These are phyloP conservation scores for Eimeria maxima DNA, from an alignment of 169 alveolate genomes.

Conservation along the genomic window DNA sequence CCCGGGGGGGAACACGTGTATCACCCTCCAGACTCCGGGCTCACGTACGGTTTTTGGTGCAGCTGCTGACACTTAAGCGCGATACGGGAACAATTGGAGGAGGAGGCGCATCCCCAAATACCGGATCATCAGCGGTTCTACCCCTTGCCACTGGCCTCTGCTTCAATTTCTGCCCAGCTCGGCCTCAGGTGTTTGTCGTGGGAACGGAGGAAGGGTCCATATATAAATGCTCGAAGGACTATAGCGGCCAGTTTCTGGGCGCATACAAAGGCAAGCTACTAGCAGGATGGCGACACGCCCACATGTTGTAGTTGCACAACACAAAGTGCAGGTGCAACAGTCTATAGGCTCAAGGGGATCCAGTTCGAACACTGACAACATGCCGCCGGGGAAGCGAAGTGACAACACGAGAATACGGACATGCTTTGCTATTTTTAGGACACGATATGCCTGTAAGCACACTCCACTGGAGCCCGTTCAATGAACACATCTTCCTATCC, in stretches of 20 bases:
- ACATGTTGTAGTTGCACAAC: background rate
- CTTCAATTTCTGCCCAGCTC: slow-evolving; percentile 93
- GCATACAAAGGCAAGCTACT: slow-evolving; percentile 93
- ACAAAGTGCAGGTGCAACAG: background rate
- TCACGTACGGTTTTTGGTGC: background rate
- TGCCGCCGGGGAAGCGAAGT: background rate
- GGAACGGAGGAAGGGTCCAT: slow-evolving; percentile 98
- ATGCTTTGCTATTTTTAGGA: slow-evolving; percentile 47
- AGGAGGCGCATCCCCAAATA: slow-evolving; percentile 18
- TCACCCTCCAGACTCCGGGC: background rate
- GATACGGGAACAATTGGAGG: slow-evolving; percentile 63
- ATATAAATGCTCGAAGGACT: slow-evolving; percentile 96
- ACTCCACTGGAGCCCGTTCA: slow-evolving; percentile 96
- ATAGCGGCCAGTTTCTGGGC: slow-evolving; percentile 94
- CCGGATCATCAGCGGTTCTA: slow-evolving; percentile 67
- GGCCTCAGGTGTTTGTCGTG: slow-evolving; percentile 93
- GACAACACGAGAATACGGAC: too few relatives aligned
- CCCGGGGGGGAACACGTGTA: background rate
- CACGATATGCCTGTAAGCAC: slow-evolving; percentile 96
- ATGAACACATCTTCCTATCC: slow-evolving; percentile 95
- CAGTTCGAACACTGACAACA: background rate
- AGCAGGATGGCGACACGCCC: background rate
- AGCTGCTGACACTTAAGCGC: slow-evolving; percentile 72
- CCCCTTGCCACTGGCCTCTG: slow-evolving; percentile 92
- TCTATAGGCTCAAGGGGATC: background rate